Evolutionary conservation across 2,329 filamentous ascomycete genomes (phyloP), one percentile per base, ranked within the genome.

Genomic region (Colletotrichum agaves): DNA sequence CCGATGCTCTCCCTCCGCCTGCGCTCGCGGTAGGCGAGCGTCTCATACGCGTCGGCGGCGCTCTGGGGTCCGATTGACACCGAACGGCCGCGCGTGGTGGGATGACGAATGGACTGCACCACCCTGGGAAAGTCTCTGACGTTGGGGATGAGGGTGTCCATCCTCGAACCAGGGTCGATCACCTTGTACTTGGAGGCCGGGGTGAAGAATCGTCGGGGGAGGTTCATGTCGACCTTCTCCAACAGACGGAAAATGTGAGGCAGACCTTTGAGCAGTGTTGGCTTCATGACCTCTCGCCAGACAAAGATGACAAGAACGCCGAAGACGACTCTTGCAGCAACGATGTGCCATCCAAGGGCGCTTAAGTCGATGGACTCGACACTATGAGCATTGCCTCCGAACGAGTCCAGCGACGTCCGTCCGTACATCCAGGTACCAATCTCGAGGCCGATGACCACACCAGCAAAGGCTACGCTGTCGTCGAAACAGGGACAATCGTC

Each of bases 401-500:
- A 82, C 5, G 80, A 75, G 33, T 82, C 80, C 31, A 77, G 75
- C 4, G 79, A 67, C 7, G 88, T 88, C 61, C 85, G 85, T 1
- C 87, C 86, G 73, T 92, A 93, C 74, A 94, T 92, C 95, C 94
- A 98, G 7, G 89, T 91, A 10, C 92, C 95, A 67, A 92, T 80
- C 74, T 97, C 91, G 52, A 93, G 83, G 0, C 96, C 96, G 73
- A 98, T 92, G 61, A 97, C 86, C 21, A 98, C 94, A 2, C 93
- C 95, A 19, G 93, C 91, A 79, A 98, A 98, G 3, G 94, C 91
- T 55, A 98, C 93, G 73, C 93, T 97, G 80, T 98, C 95, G 76
- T 98, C 95, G 76, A 97, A 98, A 78, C 95, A 98, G 4, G 95
- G 95, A 73, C 96, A 99, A 77, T 98, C 93, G 77, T 99, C 96